Percentiles rank a stretch among this genome's conserved stretches.
Evolutionary conservation across 257 asterid genomes (phyloP).

Genomic region (Solanum stenotomum): DNA sequence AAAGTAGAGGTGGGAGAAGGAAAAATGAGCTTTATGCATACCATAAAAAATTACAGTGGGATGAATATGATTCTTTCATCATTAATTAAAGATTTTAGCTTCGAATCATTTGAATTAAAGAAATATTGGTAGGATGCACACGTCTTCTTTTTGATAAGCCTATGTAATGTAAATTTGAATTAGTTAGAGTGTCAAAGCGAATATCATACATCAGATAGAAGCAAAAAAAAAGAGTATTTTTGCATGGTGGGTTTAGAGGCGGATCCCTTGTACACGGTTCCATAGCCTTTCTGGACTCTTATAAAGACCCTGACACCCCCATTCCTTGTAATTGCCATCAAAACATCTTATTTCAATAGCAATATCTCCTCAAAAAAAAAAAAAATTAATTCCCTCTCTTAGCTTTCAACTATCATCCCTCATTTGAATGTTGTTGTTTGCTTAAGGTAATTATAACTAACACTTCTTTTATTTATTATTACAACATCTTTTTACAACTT

Average conservation of each 20-base stretch:
- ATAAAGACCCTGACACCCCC: constrained; percentile 44
- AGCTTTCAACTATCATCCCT: constrained; percentile 15
- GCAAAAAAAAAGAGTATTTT: background rate
- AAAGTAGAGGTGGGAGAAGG: background rate
- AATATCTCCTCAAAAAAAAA: background rate
- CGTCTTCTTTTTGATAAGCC: background rate
- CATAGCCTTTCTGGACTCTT: constrained; percentile 34
- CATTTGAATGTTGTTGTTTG: constrained; percentile 11
- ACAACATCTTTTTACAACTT: background rate
- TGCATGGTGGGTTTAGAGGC: constrained; percentile 39
- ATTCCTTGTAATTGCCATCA: constrained; percentile 26
- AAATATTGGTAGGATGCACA: background rate
- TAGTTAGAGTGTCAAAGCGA: background rate
- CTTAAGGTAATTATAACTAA: constrained; percentile 7
- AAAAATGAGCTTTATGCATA: background rate
- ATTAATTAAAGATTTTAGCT: background rate
- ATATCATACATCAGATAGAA: rapidly evolving
- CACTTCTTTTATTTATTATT: background rate
- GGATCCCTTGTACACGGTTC: constrained; percentile 47
- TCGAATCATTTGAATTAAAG: background rate
- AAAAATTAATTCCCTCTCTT: background rate
- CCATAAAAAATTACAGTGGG: background rate
- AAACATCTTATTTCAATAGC: background rate
- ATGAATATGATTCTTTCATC: background rate
- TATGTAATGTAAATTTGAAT: background rate